Conservation (phyloP, 225 moss, liverwort and hornwort genomes). For the Anthoceros angustus region DNA sequence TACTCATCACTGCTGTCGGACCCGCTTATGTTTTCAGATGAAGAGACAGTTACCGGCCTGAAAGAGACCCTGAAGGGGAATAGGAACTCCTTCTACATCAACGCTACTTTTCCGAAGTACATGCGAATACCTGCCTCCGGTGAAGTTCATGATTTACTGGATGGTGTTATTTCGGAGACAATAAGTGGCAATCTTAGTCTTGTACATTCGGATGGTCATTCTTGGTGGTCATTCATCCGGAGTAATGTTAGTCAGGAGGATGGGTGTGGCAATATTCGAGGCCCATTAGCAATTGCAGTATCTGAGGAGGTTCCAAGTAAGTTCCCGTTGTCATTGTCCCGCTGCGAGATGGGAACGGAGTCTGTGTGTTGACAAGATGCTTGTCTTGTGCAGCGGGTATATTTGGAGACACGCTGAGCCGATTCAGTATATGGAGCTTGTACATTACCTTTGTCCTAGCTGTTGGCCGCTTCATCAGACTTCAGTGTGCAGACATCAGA, state of each 20-base stretch:
- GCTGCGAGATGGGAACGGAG: too few species aligned
- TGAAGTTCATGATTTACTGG: slow-evolving; percentile 36
- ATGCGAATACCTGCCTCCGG: slow-evolving; percentile 51
- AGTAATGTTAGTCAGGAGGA: slow-evolving; percentile 18
- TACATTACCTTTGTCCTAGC: slow-evolving; percentile 93
- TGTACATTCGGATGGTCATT: slow-evolving; percentile 41
- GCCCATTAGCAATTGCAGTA: slow-evolving; percentile 47
- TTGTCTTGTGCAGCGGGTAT: slow-evolving; percentile 42
- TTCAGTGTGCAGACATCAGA: slow-evolving; percentile 89
- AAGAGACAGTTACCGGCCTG: slow-evolving; percentile 36
- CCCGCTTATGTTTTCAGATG: slow-evolving; percentile 10
- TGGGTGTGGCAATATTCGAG: slow-evolving; percentile 37
- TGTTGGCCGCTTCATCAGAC: slow-evolving; percentile 82
- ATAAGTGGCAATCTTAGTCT: slow-evolving; percentile 55
- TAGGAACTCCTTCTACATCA: slow-evolving; percentile 46
- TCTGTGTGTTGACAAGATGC: slow-evolving; percentile 7
- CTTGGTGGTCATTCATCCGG: slow-evolving; percentile 88
- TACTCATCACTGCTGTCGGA: not conserved
- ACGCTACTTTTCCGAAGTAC: slow-evolving; percentile 47
- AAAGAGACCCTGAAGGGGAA: slow-evolving; percentile 63
- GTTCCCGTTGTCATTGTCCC: not conserved
- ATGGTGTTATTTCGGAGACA: slow-evolving; percentile 11
- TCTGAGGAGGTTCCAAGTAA: slow-evolving; percentile 96
- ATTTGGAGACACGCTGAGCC: slow-evolving; percentile 75
- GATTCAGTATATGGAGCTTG: slow-evolving; percentile 95